These are phyloP conservation scores for Erysiphe pulchra DNA, from an alignment of 2,329 filamentous ascomycete species.

Conservation along the genomic window DNA sequence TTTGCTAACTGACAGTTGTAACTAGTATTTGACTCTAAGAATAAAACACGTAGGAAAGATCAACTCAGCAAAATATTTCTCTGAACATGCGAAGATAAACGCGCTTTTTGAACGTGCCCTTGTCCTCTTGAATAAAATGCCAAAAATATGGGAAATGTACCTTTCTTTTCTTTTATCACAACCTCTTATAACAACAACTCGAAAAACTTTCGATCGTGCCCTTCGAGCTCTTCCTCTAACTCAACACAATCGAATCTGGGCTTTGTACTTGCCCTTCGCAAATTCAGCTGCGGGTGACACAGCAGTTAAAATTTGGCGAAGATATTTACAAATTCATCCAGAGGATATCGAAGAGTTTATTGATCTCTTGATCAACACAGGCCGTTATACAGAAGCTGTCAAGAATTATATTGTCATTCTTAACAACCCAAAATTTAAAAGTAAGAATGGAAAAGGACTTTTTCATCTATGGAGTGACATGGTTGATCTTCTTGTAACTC, in stretches of 20 bases:
- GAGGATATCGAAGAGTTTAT: constrained; percentile 93
- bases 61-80: constrained; percentile 54
- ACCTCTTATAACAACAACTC: constrained; percentile 67
- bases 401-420: constrained; percentile 77
- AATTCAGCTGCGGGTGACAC: constrained; percentile 76
- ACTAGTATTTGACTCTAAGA: constrained; percentile 62
- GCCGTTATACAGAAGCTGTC: constrained; percentile 73
- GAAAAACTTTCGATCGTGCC: constrained; percentile 75
- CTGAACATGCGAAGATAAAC: constrained; percentile 84
- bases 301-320: constrained; percentile 75
- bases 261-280: constrained; percentile 70
- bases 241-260: constrained; percentile 91
- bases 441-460: constrained; percentile 79
- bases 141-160: constrained; percentile 94
- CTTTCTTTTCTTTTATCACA: constrained; percentile 73
- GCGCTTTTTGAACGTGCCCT: constrained; percentile 78
- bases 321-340: constrained; percentile 93
- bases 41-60: constrained; percentile 56
- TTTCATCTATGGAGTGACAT: constrained; percentile 97
- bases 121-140: constrained; percentile 95
- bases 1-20: constrained; percentile 3
- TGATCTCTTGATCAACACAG: constrained; percentile 57
- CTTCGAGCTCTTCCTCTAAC: constrained; percentile 77
- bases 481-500: constrained; percentile 78
- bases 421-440: constrained; percentile 73